Percentiles rank a stretch among this genome's conserved stretches.
These are phyloP conservation scores for Daldinia caldariorum DNA, from an alignment of 495 filamentous ascomycete genomes.

Conservation along the genomic window DNA sequence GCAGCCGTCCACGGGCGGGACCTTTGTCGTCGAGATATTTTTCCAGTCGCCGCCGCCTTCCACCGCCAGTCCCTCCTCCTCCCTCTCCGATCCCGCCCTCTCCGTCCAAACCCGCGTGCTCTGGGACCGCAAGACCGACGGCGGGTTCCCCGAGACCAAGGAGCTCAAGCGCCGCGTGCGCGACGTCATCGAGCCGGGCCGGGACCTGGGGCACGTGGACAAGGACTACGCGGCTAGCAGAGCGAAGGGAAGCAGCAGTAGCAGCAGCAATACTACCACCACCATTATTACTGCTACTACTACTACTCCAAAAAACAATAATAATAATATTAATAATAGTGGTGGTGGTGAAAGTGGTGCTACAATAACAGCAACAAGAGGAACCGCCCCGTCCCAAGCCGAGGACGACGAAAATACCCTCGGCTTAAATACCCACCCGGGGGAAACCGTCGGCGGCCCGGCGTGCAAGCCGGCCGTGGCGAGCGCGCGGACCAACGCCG, in stretches of 20 bases:
- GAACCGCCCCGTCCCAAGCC: not conserved
- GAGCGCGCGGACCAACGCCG: constrained; percentile 24
- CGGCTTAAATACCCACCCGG: constrained; percentile 29
- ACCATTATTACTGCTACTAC: not conserved
- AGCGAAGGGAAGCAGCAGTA: not conserved
- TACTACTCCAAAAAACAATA: no score
- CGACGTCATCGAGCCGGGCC: constrained; percentile 79
- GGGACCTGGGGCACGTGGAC: constrained; percentile 87
- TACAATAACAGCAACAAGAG: no score
- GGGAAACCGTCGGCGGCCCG: constrained; percentile 24
- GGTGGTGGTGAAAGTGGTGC: no score
- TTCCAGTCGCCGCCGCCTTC: constrained; percentile 39
- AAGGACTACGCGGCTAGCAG: constrained; percentile 48
- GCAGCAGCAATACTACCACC: not conserved
- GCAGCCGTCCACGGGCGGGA: constrained; percentile 82
- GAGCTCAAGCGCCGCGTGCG: constrained; percentile 89
- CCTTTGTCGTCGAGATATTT: constrained; percentile 77
- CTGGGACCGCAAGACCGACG: constrained; percentile 90
- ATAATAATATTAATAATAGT: no score
- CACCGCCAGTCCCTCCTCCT: constrained; percentile 12
- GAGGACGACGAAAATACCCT: constrained; percentile 20
- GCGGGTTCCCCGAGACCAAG: constrained; percentile 93
- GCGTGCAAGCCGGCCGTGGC: constrained; percentile 23
- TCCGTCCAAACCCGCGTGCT: constrained; percentile 68
- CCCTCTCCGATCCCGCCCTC: no score